Evolutionary conservation across 129 eudicot genomes (phyloP), one percentile per base, ranked within the genome.

Genomic region (Dittrichia graveolens): DNA sequence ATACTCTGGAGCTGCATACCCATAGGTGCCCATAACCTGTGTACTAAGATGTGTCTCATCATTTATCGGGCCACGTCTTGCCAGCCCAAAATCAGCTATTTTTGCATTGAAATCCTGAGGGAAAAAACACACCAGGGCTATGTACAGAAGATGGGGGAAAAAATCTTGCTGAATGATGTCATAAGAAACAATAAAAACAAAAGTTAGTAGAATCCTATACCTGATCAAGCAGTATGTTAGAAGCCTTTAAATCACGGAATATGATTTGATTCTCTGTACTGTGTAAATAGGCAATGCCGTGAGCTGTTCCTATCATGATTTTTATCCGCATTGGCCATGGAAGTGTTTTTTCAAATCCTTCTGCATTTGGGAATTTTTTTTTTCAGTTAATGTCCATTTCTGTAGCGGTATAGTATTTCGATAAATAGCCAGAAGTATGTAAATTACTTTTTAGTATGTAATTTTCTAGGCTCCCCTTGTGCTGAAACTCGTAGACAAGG

Each of bases 1-100:
- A 48, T 79, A 82, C 71, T 82, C 89, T 7, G 89, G 89, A 49
- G 79, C 86, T 41, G 41, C 71, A 65, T 75, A 85, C 2, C 86
- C 86, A 34, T 37, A 54, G 14, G 83, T 78, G 3, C 85, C 82
- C 61, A 75, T 42, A 42, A 78, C 80, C 48, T 18, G 34, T 4
- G 83, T 81, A 12, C 46, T 39, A 65, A 84, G 58, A 61, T 84
- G 81, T 11, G 88, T 18, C 38, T 69, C 61, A 3, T 73, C 75
- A 11, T 48, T 18, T 19, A 49, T 18, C 4, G 79, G 84, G 49
- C 80, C 86, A 41, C 35, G 59, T 68, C 35, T 70, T 19, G 86
- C 83, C 24, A 78, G 60, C 37, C 81, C 84, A 65, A 81, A 78
- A 81, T 71, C 81, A 3, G 79, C 57, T 3, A 81, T 53, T 65